Conservation (phyloP, 352 stramenopile species). For the Stramenopiles sp. region DNA sequence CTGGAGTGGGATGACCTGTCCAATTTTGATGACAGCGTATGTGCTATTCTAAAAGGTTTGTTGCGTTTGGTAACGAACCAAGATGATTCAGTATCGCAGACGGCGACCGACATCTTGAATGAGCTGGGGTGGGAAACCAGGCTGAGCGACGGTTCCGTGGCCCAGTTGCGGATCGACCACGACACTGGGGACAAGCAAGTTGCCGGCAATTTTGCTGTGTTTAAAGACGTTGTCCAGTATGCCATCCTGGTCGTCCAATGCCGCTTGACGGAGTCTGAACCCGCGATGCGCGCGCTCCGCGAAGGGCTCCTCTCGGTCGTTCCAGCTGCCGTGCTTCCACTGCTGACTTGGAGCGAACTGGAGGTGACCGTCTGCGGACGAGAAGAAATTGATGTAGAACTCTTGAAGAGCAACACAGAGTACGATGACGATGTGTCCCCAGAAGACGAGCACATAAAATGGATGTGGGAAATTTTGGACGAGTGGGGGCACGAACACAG, state of each 20-base stretch:
- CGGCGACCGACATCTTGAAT: slow-evolving; percentile 18
- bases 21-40: not conserved
- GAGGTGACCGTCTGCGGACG: slow-evolving; percentile 45
- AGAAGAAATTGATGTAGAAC: slow-evolving; percentile 41
- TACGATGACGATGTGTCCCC: slow-evolving; percentile 48
- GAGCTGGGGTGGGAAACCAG: slow-evolving; percentile 22
- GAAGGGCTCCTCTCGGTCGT: slow-evolving; percentile 48
- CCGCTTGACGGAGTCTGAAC: slow-evolving; percentile 28
- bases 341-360: slow-evolving; percentile 44
- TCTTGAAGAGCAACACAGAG: slow-evolving; percentile 48
- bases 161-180: not conserved
- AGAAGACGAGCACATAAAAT: slow-evolving; percentile 41
- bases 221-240: slow-evolving; percentile 35
- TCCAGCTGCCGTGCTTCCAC: slow-evolving; percentile 32
- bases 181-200: not conserved
- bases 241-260: slow-evolving; percentile 29
- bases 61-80: not conserved
- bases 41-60: not conserved
- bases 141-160: slow-evolving; percentile 38
- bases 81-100: not conserved
- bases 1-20: slow-evolving; percentile 38
- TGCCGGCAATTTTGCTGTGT: too few species aligned
- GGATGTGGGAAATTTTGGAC: slow-evolving; percentile 48
- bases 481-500: slow-evolving; percentile 40
- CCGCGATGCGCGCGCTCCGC: slow-evolving; percentile 43